Base-by-base conservation (phyloP, 257 asterid species). In the Gentiana macrophylla region DNA sequence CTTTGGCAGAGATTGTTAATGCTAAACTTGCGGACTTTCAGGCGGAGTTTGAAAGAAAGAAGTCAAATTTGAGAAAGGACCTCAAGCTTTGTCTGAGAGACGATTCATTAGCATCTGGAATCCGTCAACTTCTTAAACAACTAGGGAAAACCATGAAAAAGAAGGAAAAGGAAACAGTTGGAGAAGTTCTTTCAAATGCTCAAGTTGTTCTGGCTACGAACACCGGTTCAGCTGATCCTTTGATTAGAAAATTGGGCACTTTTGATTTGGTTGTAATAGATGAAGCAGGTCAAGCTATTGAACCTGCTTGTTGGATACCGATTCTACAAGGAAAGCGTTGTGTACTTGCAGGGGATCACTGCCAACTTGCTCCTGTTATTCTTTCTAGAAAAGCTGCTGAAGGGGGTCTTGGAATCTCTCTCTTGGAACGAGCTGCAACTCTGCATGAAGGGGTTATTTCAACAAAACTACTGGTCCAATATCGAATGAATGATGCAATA, bases 251-350 rank as follows among this genome's bases (percentile, higher is more conserved):
- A 63, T 72, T 86, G 57, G 67, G 80, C 64, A 54, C 83, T 13
- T 90, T 90, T 67, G 98, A 90, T 72, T 70, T 90, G 84, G 98
- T 86, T 52, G 76, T 90, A 62, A 81, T 86, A 56, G 98, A 90
- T 70, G 98, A 90, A 80, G 96, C 98, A 36, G 92, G 78, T 52
- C 98, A 90, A 72, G 95, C 98, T 60, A 90, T 90, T 62, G 98
- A 90, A 70, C 96, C 98, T 71, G 79, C 96, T 55, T 90, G 86
- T 65, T 90, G 98, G 98, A 84, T 90, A 66, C 98, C 98, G 6
- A 82, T 90, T 66, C 73, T 90, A 79, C 84, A 73, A n/a, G 98
- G 96, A 50, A 86, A 83, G 66, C 95, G 98, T 38, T 90, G 98
- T 65, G 74, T 90, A 62, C 94, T 90, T 62, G 94, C 98, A 1